Evolutionary conservation across 2,329 filamentous ascomycete species (phyloP).

Genomic region (Berkeleyomyces rouxiae): DNA sequence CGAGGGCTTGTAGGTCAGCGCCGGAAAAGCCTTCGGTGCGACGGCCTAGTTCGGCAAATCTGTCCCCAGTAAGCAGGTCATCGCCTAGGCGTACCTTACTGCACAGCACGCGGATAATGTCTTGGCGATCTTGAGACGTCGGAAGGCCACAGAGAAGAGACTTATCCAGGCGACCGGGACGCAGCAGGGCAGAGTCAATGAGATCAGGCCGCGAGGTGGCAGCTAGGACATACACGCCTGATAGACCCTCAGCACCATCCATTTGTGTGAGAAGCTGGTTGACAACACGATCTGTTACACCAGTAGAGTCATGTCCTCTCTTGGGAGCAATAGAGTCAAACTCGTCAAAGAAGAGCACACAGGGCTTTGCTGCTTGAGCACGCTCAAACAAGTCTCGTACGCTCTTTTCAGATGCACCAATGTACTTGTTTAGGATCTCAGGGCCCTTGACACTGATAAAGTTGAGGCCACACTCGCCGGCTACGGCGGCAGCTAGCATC

Average conservation of each 20-base stretch:
- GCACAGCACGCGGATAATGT: conserved; percentile 76
- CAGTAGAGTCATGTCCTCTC: conserved; percentile 88
- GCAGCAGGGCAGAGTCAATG: conserved; percentile 82
- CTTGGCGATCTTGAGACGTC: conserved; percentile 58
- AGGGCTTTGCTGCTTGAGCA: conserved; percentile 77
- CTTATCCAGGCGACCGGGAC: conserved; percentile 87
- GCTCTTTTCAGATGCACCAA: conserved; percentile 90
- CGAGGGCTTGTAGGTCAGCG: conserved; percentile 82
- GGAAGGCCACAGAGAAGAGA: conserved; percentile 85
- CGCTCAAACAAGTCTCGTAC: conserved; percentile 91
- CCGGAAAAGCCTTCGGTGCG: conserved; percentile 83
- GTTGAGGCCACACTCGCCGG: conserved; percentile 91
- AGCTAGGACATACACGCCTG: conserved; percentile 88
- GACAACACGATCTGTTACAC: conserved; percentile 95
- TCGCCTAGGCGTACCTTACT: conserved; percentile 59
- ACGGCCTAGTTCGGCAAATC: conserved; percentile 55
- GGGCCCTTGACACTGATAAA: conserved; percentile 98
- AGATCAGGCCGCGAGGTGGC: conserved; percentile 86
- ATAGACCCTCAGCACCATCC: conserved; percentile 92
- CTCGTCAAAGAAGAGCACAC: conserved; percentile 95
- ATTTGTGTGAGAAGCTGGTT: conserved; percentile 97
- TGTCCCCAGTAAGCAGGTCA: conserved; percentile 40
- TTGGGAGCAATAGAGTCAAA: conserved; percentile 97
- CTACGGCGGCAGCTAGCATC: conserved; percentile 86
- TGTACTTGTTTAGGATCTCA: conserved; percentile 98